These are phyloP conservation scores for Pichia sp. DNA, from an alignment of 1,139 yeast genomes.

Conservation along the genomic window DNA sequence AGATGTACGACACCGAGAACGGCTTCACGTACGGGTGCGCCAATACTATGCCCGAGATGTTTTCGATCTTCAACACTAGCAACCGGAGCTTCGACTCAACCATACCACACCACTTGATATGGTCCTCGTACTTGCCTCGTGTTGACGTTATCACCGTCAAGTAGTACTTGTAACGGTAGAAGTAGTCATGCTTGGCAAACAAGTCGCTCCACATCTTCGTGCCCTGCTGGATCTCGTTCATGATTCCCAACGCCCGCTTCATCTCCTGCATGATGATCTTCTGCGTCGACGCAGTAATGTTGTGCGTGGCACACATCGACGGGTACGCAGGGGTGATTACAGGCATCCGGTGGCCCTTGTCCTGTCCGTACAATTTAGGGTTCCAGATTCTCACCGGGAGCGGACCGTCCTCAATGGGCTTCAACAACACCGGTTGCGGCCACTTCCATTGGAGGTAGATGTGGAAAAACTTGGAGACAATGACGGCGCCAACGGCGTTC, in stretches of 20 bases:
- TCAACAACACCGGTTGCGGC: slow-evolving; percentile 96
- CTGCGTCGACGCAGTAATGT: slow-evolving; percentile 84
- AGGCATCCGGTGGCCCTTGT: slow-evolving; percentile 91
- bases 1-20: slow-evolving; percentile 54
- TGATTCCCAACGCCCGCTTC: slow-evolving; percentile 64
- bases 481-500: slow-evolving; percentile 88
- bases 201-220: slow-evolving; percentile 69
- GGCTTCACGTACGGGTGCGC: slow-evolving; percentile 92
- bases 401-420: slow-evolving; percentile 95
- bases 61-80: slow-evolving; percentile 77
- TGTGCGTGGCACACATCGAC: slow-evolving; percentile 98
- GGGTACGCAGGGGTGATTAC: slow-evolving; percentile 99
- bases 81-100: slow-evolving; percentile 84
- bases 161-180: slow-evolving; percentile 78
- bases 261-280: slow-evolving; percentile 72
- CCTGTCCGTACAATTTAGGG: slow-evolving; percentile 83
- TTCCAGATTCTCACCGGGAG: slow-evolving; percentile 96
- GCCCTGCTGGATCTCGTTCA: slow-evolving; percentile 64
- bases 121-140: slow-evolving; percentile 67
- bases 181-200: slow-evolving; percentile 74
- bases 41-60: slow-evolving; percentile 62
- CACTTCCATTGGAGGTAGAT: slow-evolving; percentile 90
- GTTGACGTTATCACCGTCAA: slow-evolving; percentile 79
- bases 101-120: slow-evolving; percentile 84
- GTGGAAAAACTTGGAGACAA: slow-evolving; percentile 80